Conservation (phyloP, 2,329 filamentous ascomycete genomes). For the Fusarium sp. region DNA sequence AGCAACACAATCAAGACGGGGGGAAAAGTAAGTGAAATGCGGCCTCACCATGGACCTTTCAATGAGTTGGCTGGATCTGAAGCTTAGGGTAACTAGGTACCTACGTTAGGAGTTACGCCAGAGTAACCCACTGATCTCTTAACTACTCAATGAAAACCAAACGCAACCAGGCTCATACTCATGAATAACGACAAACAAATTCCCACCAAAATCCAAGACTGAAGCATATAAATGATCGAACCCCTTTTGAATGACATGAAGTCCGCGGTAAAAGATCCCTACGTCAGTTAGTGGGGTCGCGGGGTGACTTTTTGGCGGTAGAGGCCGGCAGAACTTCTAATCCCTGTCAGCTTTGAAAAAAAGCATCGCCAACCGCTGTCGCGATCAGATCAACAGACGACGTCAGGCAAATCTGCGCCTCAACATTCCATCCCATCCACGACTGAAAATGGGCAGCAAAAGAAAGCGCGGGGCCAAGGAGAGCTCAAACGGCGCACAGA, state of each 20-base stretch:
- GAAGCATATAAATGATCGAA: neutral
- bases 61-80: too few relatives aligned
- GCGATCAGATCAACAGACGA: conserved; percentile 21
- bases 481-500: conserved; percentile 39
- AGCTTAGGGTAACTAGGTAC: too few relatives aligned
- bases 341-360: conserved; percentile 30
- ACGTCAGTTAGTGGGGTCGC: conserved; percentile 30
- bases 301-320: conserved; percentile 37
- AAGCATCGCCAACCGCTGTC: conserved; percentile 15
- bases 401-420: conserved; percentile 11
- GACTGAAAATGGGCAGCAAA: conserved; percentile 47
- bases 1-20: too few relatives aligned
- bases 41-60: too few relatives aligned
- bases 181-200: too few relatives aligned
- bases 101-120: too few relatives aligned
- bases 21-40: too few relatives aligned
- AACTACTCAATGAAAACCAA: too few relatives aligned
- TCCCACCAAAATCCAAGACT: neutral
- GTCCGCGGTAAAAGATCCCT: neutral
- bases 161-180: too few relatives aligned
- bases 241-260: neutral
- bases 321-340: conserved; percentile 28
- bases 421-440: conserved; percentile 2
- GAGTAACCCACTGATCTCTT: too few relatives aligned
- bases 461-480: conserved; percentile 50